These are phyloP conservation scores for Eucalyptus brandiana DNA, from an alignment of 345 rosid genomes.

Conservation along the genomic window DNA sequence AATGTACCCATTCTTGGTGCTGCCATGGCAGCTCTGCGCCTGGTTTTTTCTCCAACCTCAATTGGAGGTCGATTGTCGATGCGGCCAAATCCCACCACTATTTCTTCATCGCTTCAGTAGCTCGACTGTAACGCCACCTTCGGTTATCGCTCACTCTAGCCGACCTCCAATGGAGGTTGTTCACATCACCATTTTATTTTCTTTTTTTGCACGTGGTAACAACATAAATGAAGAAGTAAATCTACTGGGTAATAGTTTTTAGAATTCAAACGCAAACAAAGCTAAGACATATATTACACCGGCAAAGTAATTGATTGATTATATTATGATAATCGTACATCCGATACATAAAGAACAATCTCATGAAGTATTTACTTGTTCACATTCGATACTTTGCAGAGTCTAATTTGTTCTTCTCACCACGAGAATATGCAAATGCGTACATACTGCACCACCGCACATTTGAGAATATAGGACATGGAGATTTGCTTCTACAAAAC, in stretches of 20 bases:
- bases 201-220: not conserved
- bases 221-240: not conserved
- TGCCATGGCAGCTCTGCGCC: not conserved
- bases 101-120: not conserved
- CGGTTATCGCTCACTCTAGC: not conserved
- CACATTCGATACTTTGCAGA: not conserved
- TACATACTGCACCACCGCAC: not conserved
- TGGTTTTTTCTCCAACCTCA: not conserved
- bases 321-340: not conserved
- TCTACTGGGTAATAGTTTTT: not conserved
- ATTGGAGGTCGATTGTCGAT: not conserved
- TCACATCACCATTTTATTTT: rapidly evolving
- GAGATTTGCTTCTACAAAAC: not conserved
- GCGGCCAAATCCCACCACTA: not conserved
- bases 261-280: not conserved
- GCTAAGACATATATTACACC: not conserved
- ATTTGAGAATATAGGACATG: not conserved
- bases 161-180: not conserved
- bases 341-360: not conserved
- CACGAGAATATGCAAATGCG: not conserved
- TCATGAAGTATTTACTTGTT: not conserved
- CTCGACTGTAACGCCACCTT: not conserved
- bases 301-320: not conserved
- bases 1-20: not conserved
- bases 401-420: not conserved